These are phyloP conservation scores for Starmerella stellata DNA, from an alignment of 805 yeast species.

Conservation along the genomic window DNA sequence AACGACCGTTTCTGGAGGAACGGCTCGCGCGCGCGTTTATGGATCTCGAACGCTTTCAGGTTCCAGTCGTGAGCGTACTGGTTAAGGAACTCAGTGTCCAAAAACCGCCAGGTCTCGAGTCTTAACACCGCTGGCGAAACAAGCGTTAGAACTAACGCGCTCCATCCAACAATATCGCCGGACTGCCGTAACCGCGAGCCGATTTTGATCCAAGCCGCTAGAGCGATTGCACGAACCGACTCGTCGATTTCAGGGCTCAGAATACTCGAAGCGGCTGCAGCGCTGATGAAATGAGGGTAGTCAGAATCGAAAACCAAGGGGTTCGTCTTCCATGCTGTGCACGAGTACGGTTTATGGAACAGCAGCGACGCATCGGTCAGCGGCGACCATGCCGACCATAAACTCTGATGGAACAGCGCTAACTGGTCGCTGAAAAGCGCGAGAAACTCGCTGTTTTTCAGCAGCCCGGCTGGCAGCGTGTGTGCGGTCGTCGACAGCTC, in stretches of 20 bases:
- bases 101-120: constrained; percentile 53
- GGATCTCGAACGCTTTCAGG: constrained; percentile 76
- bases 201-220: constrained; percentile 69
- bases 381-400: constrained; percentile 60
- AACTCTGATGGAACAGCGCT: constrained; percentile 46
- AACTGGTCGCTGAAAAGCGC: constrained; percentile 46
- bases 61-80: constrained; percentile 71
- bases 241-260: constrained; percentile 30
- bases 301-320: constrained; percentile 61
- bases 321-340: constrained; percentile 23
- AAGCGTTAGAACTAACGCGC: constrained; percentile 67
- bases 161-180: constrained; percentile 92
- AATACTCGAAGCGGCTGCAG: constrained; percentile 50
- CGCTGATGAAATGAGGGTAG: constrained; percentile 62
- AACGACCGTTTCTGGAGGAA: constrained; percentile 44
- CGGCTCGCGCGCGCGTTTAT: constrained; percentile 45
- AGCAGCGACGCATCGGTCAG: constrained; percentile 58
- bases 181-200: constrained; percentile 58
- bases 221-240: constrained; percentile 36
- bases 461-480: constrained; percentile 27
- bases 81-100: constrained; percentile 40
- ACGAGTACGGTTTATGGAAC: constrained; percentile 30
- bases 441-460: constrained; percentile 38
- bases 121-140: constrained; percentile 72
- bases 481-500: background rate